Evolutionary conservation across 805 yeast species (phyloP), one percentile per base, ranked within the genome.

Genomic region (Priceomyces fermenticarens): DNA sequence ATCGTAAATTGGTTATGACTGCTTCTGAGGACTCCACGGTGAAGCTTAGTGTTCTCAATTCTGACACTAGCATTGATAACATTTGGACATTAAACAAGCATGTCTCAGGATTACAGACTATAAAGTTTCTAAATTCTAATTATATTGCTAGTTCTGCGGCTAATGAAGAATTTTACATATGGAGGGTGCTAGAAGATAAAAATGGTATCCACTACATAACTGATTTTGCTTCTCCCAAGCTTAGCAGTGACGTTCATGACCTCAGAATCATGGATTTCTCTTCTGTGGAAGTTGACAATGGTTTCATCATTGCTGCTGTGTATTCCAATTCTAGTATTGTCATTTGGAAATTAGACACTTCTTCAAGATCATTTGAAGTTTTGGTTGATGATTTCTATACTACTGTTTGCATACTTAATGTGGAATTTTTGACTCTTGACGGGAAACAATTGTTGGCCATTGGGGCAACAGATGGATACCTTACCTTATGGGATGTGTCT

Each of bases 21-120:
- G 98, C 88, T 3, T 82, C 96, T 0, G 99, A 93, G 58, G 99
- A 93, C 55, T 85, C 97, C 0, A 76, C 88, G 0, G 63, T 93
- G 4, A 75, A 78, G 44, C 47, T 91, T n/a, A 76, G 82, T 4
- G 61, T 54, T 12, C 39, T 78, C 4, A 36, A 44, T 20, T 14
- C 38, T 0, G 51, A 53, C 14, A 88, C 88, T 1, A 44, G 49
- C 0, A 47, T 85, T 2, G 52, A 54, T 7, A 72, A 70, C 29
- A 63, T 61, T 26, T 80, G 88, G 83, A 73, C 85, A 3, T 72
- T 83, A 55, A 77, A 91, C 58, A 78, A 80, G 42, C 99, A 93
- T 58, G 84, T 88, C 3, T 88, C 97, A 2, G 98, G 98, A 1
- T 62, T 93, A 35, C 98, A 91, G 58, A 75, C 78, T 15, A 73